Evolutionary conservation across 2,329 filamentous ascomycete genomes (phyloP).

Genomic region (Arachnomyces sp.): DNA sequence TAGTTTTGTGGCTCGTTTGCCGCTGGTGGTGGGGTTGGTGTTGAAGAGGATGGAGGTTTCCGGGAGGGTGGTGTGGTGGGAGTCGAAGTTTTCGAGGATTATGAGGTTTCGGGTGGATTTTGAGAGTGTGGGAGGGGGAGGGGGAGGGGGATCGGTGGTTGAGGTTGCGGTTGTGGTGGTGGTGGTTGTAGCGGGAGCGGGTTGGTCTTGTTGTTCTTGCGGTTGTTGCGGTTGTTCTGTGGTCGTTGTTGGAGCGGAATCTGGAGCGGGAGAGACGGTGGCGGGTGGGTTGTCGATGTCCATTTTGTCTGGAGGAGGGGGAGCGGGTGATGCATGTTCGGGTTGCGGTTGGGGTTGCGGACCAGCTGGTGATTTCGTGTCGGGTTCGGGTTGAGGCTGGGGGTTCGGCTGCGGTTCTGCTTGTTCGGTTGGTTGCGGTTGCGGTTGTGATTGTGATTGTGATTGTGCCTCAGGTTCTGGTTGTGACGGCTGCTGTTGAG

Average conservation of each 20-base stretch:
- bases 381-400: neutral
- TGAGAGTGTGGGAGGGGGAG: slow-evolving; percentile 7
- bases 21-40: slow-evolving; percentile 5
- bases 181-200: neutral
- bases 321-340: neutral
- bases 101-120: slow-evolving; percentile 42
- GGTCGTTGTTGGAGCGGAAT: neutral
- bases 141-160: neutral
- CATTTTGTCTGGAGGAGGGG: no score
- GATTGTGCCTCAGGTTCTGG: neutral
- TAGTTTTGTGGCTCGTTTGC: slow-evolving; percentile 27
- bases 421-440: slow-evolving; percentile 1
- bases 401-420: neutral
- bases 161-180: neutral
- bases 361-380: neutral
- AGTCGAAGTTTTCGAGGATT: slow-evolving; percentile 51
- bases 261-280: slow-evolving; percentile 7
- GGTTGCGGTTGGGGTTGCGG: neutral
- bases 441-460: slow-evolving; percentile 3
- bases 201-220: neutral
- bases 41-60: slow-evolving; percentile 51
- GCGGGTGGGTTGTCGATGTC: no score
- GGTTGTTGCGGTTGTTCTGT: neutral
- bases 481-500: slow-evolving; percentile 1
- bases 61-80: slow-evolving; percentile 42